Base-by-base conservation (phyloP, 768 basidiomycete species). In the Lepiota venenata region DNA sequence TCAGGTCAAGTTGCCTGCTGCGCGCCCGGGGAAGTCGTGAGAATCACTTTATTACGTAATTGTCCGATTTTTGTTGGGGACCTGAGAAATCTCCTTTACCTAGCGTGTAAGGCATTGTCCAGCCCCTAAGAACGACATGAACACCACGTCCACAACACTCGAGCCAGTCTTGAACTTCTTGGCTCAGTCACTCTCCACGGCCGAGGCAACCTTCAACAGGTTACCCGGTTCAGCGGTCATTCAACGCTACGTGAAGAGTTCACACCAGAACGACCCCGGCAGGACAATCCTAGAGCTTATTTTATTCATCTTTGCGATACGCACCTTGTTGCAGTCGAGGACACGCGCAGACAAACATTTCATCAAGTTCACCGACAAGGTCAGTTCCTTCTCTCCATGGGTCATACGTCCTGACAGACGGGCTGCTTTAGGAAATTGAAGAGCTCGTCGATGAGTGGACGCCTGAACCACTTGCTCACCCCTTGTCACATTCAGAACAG, bases 361-460 rank as follows among this genome's bases (percentile, higher is more conserved):
- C 65, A 92, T 98, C 53, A 79, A 92, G 63, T 89, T 98, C 60
- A 84, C 76, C 50, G 92, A 94, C 61, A 93, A 97, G 81, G 95
- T 93, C 50, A 27, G 75, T 67, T n/a, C 15, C 20, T 9, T 42
- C 10, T 21, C 39, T 35, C 18, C 11, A 22, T 29, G 20, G 49
- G 37, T 50, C 40, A 56, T 44, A 20, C 38, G 10, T 5, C n/a
- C 8, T 47, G 38, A 49, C 18, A 25, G 8, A 43, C 32, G 27
- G 40, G 10, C 7, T 27, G 12, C 14, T 16, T 55, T 29, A 97
- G 94, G 97, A 98, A 85, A 83, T 98, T 40, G 86, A 98, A 65
- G 97, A 98, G 65, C 80, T 98, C 22, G 94, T 99, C 1, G 87
- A 92, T 48, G 97, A 98, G 69, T 99, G 94, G 93, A 74, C 73